Conservation (phyloP, 2,329 filamentous ascomycete species). For the Fusarium haematococcum region DNA sequence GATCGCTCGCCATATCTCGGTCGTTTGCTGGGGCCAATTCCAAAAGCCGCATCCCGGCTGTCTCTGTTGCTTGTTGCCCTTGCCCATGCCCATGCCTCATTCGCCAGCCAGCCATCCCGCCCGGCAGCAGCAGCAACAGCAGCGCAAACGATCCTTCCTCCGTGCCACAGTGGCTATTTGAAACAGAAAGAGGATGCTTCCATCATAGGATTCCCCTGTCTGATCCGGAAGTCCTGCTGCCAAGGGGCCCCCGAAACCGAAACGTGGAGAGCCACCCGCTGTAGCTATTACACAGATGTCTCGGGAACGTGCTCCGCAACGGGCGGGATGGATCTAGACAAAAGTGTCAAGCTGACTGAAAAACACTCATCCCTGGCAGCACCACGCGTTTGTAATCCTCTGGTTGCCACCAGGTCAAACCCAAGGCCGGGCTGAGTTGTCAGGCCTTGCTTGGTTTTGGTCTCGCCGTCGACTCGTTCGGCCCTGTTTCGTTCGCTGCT, state of each 20-base stretch:
- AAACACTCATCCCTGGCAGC: not conserved
- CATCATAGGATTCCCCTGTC: not conserved
- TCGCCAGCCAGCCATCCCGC: not conserved
- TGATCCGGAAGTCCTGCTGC: not conserved
- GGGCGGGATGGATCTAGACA: slow-evolving; percentile 25
- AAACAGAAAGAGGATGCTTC: slow-evolving; percentile 1
- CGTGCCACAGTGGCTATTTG: slow-evolving; percentile 6
- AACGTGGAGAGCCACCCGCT: slow-evolving; percentile 1
- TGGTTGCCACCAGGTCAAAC: slow-evolving; percentile 1
- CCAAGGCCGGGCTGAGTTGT: not conserved
- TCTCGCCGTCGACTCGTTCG: not conserved
- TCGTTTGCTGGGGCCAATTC: not conserved
- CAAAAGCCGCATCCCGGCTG: not conserved
- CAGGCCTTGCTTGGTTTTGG: not conserved
- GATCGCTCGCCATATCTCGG: not conserved
- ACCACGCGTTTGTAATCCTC: not conserved
- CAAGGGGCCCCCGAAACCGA: not conserved
- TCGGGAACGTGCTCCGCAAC: not conserved
- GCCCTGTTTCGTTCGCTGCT: not conserved
- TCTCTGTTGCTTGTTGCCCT: not conserved
- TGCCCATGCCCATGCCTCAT: not conserved
- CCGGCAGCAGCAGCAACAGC: not conserved
- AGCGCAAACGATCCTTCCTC: not conserved
- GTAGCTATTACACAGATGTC: not conserved
- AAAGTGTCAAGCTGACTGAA: not conserved